Evolutionary conservation across 129 eudicot genomes (phyloP), one percentile per base, ranked within the genome.

Genomic region (Ambrosia trifida): DNA sequence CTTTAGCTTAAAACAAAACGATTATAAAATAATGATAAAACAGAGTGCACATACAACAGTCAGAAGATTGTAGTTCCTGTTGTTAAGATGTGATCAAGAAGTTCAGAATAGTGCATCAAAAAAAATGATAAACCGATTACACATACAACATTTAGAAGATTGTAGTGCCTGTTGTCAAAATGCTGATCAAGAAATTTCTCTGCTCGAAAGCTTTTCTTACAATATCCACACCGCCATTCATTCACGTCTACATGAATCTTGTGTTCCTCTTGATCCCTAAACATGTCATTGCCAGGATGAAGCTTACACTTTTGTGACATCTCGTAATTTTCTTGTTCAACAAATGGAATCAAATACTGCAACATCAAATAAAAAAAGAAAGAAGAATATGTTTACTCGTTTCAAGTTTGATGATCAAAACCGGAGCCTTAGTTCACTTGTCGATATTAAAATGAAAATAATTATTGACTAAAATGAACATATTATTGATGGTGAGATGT

Each of bases 191-290:
- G 83, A 79, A 46, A 89, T 61, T 82, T 84, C 74, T 94, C 98
- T 64, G 92, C 89, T 11, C 88, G 87, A 72, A 94, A 94, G 79
- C 81, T 76, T 83, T 94, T 94, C 83, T 86, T 94, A 64, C 98
- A 94, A 63, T 94, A 94, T 64, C 96, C 97, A 84, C 97, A 94
- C 16, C 88, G 87, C 98, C 98, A 94, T 82, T 94, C 97, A 75
- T 90, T 89, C n/a, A 89, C 57, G 57, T 94, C 98, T 50, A 82
- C 76, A n/a, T 89, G 96, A 71, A 87, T 75, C 83, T 94, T 94
- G 79, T 94, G 95, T 41, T 85, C 79, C 83, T 94, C 98, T 73
- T 94, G 98, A 40, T 94, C 98, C 79, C 97, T 84, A 68, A 85
- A 94, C 16, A 94, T 64, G 82, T 94, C 96, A 83, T 87, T 89